Conservation (phyloP, 495 filamentous ascomycete species). For the Aspergillus coremiiformis region DNA sequence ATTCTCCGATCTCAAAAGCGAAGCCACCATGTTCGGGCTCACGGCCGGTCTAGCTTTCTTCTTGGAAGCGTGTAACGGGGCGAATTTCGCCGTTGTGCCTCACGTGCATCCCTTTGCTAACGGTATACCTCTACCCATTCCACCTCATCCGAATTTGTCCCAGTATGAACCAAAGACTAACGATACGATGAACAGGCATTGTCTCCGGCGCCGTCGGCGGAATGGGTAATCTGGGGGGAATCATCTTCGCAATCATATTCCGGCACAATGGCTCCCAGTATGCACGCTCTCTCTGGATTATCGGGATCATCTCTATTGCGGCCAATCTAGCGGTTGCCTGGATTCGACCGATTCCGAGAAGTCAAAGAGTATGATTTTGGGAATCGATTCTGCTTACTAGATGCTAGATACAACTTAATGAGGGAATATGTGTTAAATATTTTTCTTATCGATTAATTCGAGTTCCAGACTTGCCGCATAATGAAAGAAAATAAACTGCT, state of each 20-base stretch:
- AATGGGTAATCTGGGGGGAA: slow-evolving; percentile 75
- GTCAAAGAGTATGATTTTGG: slow-evolving; percentile 9
- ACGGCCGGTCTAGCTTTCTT: slow-evolving; percentile 70
- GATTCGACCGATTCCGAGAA: slow-evolving; percentile 60
- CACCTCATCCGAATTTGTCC: background rate
- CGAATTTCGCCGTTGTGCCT: slow-evolving; percentile 77
- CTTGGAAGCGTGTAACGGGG: slow-evolving; percentile 77
- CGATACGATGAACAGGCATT: slow-evolving; percentile 43
- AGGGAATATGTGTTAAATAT: no score
- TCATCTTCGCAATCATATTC: slow-evolving; percentile 82
- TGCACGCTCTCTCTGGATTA: slow-evolving; percentile 67
- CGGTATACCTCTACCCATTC: slow-evolving; percentile 33
- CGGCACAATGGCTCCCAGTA: slow-evolving; percentile 64
- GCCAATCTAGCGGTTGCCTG: slow-evolving; percentile 61
- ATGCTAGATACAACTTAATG: no score
- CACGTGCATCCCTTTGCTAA: slow-evolving; percentile 75
- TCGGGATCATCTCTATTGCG: slow-evolving; percentile 65
- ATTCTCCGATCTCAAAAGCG: slow-evolving; percentile 47
- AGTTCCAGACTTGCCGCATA: background rate
- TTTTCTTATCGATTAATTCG: no score
- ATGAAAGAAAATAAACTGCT: no score
- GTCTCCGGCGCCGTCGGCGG: slow-evolving; percentile 73
- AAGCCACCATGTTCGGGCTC: slow-evolving; percentile 68
- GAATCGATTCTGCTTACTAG: background rate
- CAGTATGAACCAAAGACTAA: background rate